Base-by-base conservation (phyloP, 2,329 filamentous ascomycete genomes). In the Apiospora kogelbergensis region DNA sequence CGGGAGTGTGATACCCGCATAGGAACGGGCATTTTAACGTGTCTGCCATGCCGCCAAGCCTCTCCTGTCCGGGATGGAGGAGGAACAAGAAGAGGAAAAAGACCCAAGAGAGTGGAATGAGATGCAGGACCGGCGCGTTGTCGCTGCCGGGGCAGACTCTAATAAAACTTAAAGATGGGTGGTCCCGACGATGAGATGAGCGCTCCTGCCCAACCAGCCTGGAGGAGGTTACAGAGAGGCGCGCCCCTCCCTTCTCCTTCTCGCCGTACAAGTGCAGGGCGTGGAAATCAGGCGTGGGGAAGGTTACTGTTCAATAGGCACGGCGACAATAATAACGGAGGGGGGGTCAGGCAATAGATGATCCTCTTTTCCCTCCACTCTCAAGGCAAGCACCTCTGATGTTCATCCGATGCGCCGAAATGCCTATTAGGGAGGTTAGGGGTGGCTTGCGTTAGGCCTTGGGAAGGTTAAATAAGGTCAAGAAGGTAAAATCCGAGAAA, bases 21-120 rank as follows among this genome's bases (percentile, higher is more conserved):
- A 37, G 26, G 13, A 84, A 81, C 17, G 82, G 82, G 71, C 82
- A 84, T 26, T 65, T 30, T 17, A 65, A 10, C 53, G 30, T 42
- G n/a, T 42, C 37, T 26, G 41, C 63, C 40, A 42, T 20, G 53
- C 6, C 24, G 60, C 33, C 63, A 42, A 42, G 15, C 6, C 9
- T 6, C 48, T 57, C 48, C 48, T 42, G 60, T 42, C 37, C 22
- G 48, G 30, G 20, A 41, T 40, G 40, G 17, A 13, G 20, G 37
- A 2, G n/a, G 17, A 11, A 41, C 24, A 40, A 7, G 24, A 63
- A 37, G 17, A 60, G 20, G 11, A 20, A 26, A 57, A 57, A 22
- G 22, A 15, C 37, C 41, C 63, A 9, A 24, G 63, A 7, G 17
- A n/a, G 15, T 22, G 53, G 53, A 37, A 33, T 7, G 53, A 60